These are phyloP conservation scores for Brettanomyces naardenensis DNA, from an alignment of 805 yeast species.

Conservation along the genomic window DNA sequence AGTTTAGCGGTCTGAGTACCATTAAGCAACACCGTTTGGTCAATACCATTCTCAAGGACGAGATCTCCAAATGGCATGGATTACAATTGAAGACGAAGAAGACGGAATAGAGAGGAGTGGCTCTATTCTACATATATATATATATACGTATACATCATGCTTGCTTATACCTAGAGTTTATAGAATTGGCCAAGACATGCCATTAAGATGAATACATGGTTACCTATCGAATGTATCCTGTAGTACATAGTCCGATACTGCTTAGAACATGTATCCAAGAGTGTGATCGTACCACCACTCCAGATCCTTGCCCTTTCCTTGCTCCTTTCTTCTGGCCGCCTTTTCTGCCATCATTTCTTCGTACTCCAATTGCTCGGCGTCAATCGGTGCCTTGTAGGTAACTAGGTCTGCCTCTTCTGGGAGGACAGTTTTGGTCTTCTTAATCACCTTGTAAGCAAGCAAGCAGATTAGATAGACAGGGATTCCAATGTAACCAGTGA, in stretches of 20 bases:
- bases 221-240: too few species aligned
- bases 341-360: constrained; percentile 8
- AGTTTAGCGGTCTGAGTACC: constrained; percentile 76
- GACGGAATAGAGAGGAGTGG: constrained; percentile 9
- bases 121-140: background rate
- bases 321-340: constrained; percentile 10
- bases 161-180: background rate
- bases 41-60: constrained; percentile 72
- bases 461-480: constrained; percentile 52
- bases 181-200: too few species aligned
- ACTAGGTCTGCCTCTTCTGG: constrained; percentile 55
- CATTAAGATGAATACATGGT: too few species aligned
- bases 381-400: constrained; percentile 48
- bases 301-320: constrained; percentile 11
- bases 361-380: constrained; percentile 41
- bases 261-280: constrained; percentile 22
- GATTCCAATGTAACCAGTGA: constrained; percentile 72
- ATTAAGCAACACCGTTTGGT: constrained; percentile 90
- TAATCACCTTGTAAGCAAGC: constrained; percentile 51
- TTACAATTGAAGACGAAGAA: constrained; percentile 74
- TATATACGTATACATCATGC: background rate
- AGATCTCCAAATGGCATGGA: constrained; percentile 91
- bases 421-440: constrained; percentile 39
- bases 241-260: too few species aligned
- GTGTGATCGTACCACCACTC: constrained; percentile 25